Evolutionary conservation across 2,329 filamentous ascomycete genomes (phyloP).

Genomic region (Stachybotrys chartarum): DNA sequence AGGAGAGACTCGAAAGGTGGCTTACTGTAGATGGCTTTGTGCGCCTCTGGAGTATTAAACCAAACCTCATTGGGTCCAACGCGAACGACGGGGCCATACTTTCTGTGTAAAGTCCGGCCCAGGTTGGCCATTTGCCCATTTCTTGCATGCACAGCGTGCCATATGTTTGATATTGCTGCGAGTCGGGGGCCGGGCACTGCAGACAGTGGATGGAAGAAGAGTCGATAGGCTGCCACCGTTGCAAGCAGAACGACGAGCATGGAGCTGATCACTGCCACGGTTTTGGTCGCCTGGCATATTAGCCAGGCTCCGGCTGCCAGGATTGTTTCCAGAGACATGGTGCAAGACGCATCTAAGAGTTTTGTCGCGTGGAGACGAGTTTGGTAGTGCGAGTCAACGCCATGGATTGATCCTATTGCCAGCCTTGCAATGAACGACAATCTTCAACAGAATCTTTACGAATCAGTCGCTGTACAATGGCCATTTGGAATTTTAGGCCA

Average conservation of each 20-base stretch:
- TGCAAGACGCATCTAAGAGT: not conserved
- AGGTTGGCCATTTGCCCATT: slow-evolving; percentile 34
- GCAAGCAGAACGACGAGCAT: slow-evolving; percentile 9
- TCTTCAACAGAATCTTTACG: no score
- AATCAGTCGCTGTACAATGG: no score
- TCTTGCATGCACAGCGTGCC: slow-evolving; percentile 39
- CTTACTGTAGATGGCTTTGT: slow-evolving; percentile 40
- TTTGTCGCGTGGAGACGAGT: not conserved
- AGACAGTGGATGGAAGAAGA: slow-evolving; percentile 36
- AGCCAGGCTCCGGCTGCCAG: not conserved
- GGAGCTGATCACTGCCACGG: slow-evolving; percentile 1
- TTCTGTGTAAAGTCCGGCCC: slow-evolving; percentile 34
- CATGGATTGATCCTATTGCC: not conserved
- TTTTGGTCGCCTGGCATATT: not conserved
- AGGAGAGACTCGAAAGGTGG: not conserved
- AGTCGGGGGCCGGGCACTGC: slow-evolving; percentile 37
- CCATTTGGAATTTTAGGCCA: no score
- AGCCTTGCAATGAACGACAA: no score
- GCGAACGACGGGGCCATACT: slow-evolving; percentile 44
- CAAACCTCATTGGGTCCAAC: slow-evolving; percentile 48
- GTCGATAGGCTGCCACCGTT: slow-evolving; percentile 25
- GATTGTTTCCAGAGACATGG: not conserved
- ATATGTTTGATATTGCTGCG: slow-evolving; percentile 39
- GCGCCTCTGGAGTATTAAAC: slow-evolving; percentile 40
- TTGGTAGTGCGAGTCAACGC: not conserved